These are phyloP conservation scores for Tolypocladium amazonense DNA, from an alignment of 2,329 filamentous ascomycete species.

Conservation along the genomic window DNA sequence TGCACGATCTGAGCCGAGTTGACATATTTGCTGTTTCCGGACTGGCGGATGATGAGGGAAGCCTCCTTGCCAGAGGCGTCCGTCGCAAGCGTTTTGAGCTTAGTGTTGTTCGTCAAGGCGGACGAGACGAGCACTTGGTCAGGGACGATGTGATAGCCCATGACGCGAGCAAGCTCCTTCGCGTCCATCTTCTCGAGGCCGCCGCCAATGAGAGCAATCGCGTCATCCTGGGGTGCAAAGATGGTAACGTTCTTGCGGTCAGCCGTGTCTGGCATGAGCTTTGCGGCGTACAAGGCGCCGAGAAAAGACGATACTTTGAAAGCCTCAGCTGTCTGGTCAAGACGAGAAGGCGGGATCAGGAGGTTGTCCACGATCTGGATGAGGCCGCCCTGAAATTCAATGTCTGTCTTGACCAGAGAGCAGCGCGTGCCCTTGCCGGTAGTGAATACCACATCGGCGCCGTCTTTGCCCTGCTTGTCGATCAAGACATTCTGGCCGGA, in stretches of 20 bases:
- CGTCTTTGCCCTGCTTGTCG: slow-evolving; percentile 25
- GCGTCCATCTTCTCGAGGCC: slow-evolving; percentile 34
- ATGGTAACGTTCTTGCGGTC: slow-evolving; percentile 40
- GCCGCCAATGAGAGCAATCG: slow-evolving; percentile 47
- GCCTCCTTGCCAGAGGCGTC: slow-evolving; percentile 28
- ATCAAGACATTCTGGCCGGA: slow-evolving; percentile 37
- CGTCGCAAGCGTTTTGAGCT: slow-evolving; percentile 22
- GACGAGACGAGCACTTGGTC: slow-evolving; percentile 41
- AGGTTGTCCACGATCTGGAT: slow-evolving; percentile 43
- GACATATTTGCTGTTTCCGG: slow-evolving; percentile 35
- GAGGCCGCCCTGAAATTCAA: slow-evolving; percentile 36
- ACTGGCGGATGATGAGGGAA: slow-evolving; percentile 26
- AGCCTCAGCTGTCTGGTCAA: slow-evolving; percentile 39
- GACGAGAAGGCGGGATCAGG: slow-evolving; percentile 33
- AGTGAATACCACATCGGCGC: slow-evolving; percentile 34
- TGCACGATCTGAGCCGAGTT: slow-evolving; percentile 44
- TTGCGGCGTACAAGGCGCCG: slow-evolving; percentile 19
- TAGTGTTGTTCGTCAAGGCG: slow-evolving; percentile 19
- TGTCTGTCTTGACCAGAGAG: slow-evolving; percentile 30
- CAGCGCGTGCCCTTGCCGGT: slow-evolving; percentile 35
- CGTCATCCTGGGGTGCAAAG: slow-evolving; percentile 52
- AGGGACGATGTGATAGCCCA: slow-evolving; percentile 56
- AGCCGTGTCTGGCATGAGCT: slow-evolving; percentile 29
- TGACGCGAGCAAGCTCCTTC: slow-evolving; percentile 37
- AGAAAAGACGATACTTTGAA: slow-evolving; percentile 31